Percentiles rank a stretch among this genome's conserved stretches.
phyloP scores from a whole-genome alignment of 345 rosid species.

The Bruguiera gymnorhiza region DNA sequence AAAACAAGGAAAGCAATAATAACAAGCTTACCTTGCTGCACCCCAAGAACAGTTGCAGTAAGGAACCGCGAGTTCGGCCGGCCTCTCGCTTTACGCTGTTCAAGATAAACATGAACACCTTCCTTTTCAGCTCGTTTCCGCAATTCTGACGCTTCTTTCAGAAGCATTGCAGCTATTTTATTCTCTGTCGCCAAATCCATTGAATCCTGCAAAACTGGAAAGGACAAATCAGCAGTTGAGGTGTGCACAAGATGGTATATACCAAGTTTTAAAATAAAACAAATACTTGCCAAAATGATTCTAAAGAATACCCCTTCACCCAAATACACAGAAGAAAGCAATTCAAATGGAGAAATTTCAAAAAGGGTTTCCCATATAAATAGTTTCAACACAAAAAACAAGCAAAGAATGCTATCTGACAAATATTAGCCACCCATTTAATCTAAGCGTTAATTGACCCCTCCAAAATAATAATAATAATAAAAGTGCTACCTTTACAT shows the following conservation, averaged over 20 bases:
- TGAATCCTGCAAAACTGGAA: conserved; percentile 15
- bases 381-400: no score
- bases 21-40: conserved; percentile 63
- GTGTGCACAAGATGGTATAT: neutral
- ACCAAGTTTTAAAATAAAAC: no score
- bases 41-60: conserved; percentile 86
- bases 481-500: no score
- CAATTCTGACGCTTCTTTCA: conserved; percentile 93
- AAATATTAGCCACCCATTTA: no score
- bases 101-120: conserved; percentile 73
- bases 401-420: no score
- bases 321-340: no score
- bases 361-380: no score
- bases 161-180: conserved; percentile 73
- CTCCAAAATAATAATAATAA: no score
- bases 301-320: no score
- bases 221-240: neutral
- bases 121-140: conserved; percentile 73
- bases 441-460: no score
- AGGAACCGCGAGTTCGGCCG: conserved; percentile 89
- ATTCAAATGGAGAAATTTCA: no score
- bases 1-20: neutral
- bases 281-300: neutral
- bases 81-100: conserved; percentile 52
- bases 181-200: conserved; percentile 96